Percentiles rank a stretch among this genome's conserved stretches.
Evolutionary conservation across 768 basidiomycete species (phyloP).

Genomic region (Pleurotus citrinopileatus): DNA sequence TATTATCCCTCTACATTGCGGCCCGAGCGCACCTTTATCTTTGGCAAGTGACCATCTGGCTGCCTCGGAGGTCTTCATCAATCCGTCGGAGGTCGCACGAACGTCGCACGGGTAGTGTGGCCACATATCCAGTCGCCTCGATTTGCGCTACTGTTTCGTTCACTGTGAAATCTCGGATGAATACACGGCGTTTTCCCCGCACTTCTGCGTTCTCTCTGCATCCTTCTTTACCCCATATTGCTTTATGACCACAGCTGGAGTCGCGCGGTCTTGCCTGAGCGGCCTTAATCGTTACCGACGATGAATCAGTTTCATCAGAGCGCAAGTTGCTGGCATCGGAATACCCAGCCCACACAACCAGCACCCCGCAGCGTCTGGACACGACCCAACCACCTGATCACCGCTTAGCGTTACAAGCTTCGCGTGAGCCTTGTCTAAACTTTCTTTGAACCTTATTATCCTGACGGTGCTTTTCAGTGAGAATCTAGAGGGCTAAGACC

Average conservation of each 20-base stretch:
- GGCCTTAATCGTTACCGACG: too few species aligned
- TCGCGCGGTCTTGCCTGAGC: background rate
- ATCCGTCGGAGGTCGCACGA: background rate
- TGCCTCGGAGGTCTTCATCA: background rate
- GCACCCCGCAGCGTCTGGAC: too few species aligned
- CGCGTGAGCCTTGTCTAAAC: background rate
- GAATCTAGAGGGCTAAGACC: background rate
- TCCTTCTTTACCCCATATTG: background rate
- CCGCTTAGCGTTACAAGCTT: too few species aligned
- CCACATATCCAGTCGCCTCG: background rate
- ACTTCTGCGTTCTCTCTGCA: background rate
- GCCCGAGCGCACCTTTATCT: too few species aligned
- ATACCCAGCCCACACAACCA: too few species aligned
- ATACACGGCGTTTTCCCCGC: constrained; percentile 6
- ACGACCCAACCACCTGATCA: too few species aligned
- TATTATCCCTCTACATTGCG: too few species aligned
- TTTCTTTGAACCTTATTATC: background rate
- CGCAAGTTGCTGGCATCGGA: too few species aligned
- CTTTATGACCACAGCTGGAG: background rate
- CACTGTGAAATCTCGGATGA: constrained; percentile 4
- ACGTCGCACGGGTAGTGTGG: background rate
- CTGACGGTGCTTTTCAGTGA: background rate
- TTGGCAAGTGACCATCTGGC: background rate
- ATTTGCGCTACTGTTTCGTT: background rate
- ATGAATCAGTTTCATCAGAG: too few species aligned